phyloP scores from a whole-genome alignment of 1,139 yeast species.

The Geotrichum bryndzae region DNA sequence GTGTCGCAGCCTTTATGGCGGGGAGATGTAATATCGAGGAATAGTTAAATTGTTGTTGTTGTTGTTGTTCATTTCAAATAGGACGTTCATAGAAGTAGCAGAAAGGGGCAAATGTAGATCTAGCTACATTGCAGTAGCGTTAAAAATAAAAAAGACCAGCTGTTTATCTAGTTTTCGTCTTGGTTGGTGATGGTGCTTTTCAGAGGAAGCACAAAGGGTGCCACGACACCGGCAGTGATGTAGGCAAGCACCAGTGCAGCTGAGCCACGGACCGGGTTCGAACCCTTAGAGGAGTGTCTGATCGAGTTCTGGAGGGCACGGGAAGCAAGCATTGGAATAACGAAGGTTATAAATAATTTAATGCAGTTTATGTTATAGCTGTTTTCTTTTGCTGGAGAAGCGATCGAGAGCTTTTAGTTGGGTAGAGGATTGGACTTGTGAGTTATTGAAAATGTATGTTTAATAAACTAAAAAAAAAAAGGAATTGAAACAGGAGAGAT shows the following conservation, averaged over 20 bases:
- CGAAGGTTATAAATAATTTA: background rate
- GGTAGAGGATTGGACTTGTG: background rate
- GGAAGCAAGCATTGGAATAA: conserved; percentile 2
- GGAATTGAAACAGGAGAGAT: background rate
- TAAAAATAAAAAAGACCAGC: background rate
- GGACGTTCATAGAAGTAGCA: too few relatives aligned
- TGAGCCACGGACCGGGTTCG: background rate
- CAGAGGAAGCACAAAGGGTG: conserved; percentile 17
- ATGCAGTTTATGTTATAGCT: background rate
- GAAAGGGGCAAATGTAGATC: background rate
- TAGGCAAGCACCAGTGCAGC: conserved; percentile 16
- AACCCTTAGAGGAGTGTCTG: conserved; percentile 1
- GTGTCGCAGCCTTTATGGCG: too few relatives aligned
- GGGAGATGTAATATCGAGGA: too few relatives aligned
- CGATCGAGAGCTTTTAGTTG: background rate
- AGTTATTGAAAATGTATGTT: background rate
- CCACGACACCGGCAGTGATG: conserved; percentile 16
- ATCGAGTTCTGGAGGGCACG: conserved; percentile 11
- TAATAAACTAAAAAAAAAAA: background rate
- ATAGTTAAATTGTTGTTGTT: too few relatives aligned
- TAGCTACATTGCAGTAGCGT: background rate
- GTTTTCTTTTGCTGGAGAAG: background rate
- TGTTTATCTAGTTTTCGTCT: background rate
- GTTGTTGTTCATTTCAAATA: too few relatives aligned
- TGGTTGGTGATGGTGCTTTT: conserved; percentile 12